These are phyloP conservation scores for Vaccinium myrtillus DNA, from an alignment of 148 eudicot genomes.

Conservation along the genomic window DNA sequence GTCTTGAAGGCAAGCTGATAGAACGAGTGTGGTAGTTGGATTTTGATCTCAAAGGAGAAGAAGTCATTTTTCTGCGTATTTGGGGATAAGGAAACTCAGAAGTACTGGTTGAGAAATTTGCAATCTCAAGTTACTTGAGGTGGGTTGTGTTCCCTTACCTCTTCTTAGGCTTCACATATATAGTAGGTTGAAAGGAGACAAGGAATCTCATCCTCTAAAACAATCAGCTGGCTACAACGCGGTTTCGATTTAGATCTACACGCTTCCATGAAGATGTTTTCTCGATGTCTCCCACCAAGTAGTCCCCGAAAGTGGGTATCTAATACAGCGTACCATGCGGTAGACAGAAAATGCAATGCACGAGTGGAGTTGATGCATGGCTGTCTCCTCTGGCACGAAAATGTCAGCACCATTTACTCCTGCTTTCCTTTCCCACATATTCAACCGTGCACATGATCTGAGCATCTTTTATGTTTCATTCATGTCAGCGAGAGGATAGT, in stretches of 20 bases:
- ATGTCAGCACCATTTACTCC: background rate
- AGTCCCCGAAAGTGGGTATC: background rate
- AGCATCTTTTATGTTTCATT: background rate
- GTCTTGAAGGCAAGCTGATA: conserved; percentile 22
- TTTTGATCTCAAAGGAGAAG: conserved; percentile 7
- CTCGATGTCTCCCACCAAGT: background rate
- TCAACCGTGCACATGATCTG: background rate
- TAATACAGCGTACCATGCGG: no score
- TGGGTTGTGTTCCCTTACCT: background rate
- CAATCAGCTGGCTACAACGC: background rate
- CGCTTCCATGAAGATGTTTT: background rate
- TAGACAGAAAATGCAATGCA: background rate
- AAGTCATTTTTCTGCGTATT: background rate
- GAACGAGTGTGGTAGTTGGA: conserved; percentile 24
- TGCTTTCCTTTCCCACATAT: no score
- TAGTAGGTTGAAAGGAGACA: background rate
- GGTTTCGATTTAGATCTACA: background rate
- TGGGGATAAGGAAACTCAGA: background rate
- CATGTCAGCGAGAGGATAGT: background rate
- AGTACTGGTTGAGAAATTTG: background rate
- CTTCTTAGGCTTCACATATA: background rate
- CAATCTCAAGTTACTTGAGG: background rate
- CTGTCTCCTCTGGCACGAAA: background rate
- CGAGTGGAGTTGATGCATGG: background rate
- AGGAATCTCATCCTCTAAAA: background rate